Conservation (phyloP, 2,329 filamentous ascomycete genomes). For the Nothomitra cinnamomea region DNA sequence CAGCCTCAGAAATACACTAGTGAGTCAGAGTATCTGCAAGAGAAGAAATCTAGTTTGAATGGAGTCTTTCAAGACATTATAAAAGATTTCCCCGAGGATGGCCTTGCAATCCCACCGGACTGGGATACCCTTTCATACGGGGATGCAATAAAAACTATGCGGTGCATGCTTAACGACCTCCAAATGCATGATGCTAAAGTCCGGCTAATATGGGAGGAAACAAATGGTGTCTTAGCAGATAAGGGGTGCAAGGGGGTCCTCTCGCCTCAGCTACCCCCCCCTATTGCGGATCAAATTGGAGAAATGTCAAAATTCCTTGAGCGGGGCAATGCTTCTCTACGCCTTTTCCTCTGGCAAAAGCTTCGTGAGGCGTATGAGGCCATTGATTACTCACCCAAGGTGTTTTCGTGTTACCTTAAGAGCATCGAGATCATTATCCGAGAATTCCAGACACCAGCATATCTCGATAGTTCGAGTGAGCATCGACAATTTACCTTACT, state of each 20-base stretch:
- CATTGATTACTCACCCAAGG: conserved; percentile 74
- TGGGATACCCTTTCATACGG: not conserved
- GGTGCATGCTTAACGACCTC: no score
- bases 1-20: no score
- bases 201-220: not conserved
- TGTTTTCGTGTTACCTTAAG: conserved; percentile 71
- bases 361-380: conserved; percentile 76
- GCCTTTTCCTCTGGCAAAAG: conserved; percentile 76
- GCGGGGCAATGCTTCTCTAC: conserved; percentile 63
- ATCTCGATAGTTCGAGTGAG: conserved; percentile 36
- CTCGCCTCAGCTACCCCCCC: not conserved
- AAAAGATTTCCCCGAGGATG: not conserved
- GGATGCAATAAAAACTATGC: not conserved
- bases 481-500: conserved; percentile 56
- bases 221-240: not conserved
- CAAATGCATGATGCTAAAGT: not conserved
- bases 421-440: conserved; percentile 69
- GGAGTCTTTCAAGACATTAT: no score
- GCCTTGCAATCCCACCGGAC: not conserved
- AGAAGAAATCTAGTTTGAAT: no score
- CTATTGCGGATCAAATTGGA: not conserved
- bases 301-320: conserved; percentile 66
- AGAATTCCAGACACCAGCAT: conserved; percentile 46
- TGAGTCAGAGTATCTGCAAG: no score
- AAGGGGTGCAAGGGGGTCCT: not conserved